These are phyloP conservation scores for Buddleja alternifolia DNA, from an alignment of 257 asterid genomes.

Conservation along the genomic window DNA sequence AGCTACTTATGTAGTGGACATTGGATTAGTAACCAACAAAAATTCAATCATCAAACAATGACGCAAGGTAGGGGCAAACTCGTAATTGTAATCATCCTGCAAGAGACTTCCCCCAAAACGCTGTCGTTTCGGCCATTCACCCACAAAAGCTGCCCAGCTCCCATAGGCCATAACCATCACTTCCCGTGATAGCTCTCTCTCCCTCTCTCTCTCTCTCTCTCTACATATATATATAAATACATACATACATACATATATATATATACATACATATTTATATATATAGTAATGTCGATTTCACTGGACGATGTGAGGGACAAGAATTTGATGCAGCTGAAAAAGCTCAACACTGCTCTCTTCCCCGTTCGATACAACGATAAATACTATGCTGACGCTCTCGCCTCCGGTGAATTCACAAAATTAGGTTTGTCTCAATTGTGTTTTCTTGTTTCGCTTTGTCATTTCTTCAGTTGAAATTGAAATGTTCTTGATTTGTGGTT, in stretches of 20 bases:
- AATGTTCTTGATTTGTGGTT: background rate
- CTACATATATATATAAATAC: background rate
- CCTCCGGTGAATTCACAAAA: constrained; percentile 87
- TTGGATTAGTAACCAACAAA: too few species aligned
- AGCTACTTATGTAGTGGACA: too few species aligned
- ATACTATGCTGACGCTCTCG: constrained; percentile 84
- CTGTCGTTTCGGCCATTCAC: background rate
- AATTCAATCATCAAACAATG: background rate
- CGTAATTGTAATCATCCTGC: background rate
- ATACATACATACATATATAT: too few species aligned
- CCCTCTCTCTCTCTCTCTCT: background rate
- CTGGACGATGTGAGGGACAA: constrained; percentile 86
- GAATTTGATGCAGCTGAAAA: constrained; percentile 92
- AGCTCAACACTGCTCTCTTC: constrained; percentile 85
- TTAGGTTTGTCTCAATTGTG: constrained; percentile 54
- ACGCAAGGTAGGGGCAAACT: constrained; percentile 19
- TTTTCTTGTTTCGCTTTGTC: background rate
- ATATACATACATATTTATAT: too few species aligned
- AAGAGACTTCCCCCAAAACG: constrained; percentile 17
- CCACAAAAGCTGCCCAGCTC: background rate
- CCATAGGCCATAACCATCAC: constrained; percentile 7
- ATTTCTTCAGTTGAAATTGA: background rate
- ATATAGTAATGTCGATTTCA: constrained; percentile 65
- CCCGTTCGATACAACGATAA: constrained; percentile 92
- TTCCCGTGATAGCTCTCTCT: constrained; percentile 9